These are phyloP conservation scores for Fistulina hepatica DNA, from an alignment of 1,284 basidiomycete species.

Conservation along the genomic window DNA sequence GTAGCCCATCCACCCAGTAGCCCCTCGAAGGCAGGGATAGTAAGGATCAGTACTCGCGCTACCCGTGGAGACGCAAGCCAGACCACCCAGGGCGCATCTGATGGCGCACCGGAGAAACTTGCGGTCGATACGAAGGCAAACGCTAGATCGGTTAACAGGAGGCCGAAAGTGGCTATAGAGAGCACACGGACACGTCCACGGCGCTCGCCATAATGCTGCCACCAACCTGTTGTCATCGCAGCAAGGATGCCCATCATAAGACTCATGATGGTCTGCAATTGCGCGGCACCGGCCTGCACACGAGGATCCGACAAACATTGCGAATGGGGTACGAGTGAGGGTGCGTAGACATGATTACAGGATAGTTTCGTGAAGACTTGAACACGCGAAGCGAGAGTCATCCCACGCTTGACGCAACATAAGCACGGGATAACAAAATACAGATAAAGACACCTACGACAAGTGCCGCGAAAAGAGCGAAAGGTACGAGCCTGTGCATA, in stretches of 20 bases:
- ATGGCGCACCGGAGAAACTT: slow-evolving; percentile 47
- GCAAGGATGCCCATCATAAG: slow-evolving; percentile 39
- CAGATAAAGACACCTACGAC: slow-evolving; percentile 24
- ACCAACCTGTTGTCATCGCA: slow-evolving; percentile 39
- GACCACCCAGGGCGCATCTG: slow-evolving; percentile 37
- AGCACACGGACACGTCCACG: slow-evolving; percentile 37
- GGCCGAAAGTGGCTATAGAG: slow-evolving; percentile 31
- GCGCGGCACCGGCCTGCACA: slow-evolving; percentile 21
- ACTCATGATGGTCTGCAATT: slow-evolving; percentile 27
- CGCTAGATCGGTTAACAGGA: slow-evolving; percentile 47
- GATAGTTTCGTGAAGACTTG: slow-evolving; percentile 25
- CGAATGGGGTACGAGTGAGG: neutral
- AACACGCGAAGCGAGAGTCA: slow-evolving; percentile 35
- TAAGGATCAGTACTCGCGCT: slow-evolving; percentile 44
- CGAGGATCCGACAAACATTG: slow-evolving; percentile 10
- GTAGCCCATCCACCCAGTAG: slow-evolving; percentile 81
- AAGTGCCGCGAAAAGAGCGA: slow-evolving; percentile 33
- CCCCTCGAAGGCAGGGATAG: slow-evolving; percentile 78
- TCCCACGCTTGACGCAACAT: slow-evolving; percentile 27
- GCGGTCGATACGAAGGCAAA: slow-evolving; percentile 75
- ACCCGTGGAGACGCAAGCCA: neutral
- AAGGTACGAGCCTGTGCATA: slow-evolving; percentile 30
- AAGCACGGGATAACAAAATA: neutral
- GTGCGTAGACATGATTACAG: slow-evolving; percentile 26
- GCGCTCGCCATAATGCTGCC: slow-evolving; percentile 36